Evolutionary conservation across 306 rosid species (phyloP), one percentile per base, ranked within the genome.

Genomic region (Quercus cerris): DNA sequence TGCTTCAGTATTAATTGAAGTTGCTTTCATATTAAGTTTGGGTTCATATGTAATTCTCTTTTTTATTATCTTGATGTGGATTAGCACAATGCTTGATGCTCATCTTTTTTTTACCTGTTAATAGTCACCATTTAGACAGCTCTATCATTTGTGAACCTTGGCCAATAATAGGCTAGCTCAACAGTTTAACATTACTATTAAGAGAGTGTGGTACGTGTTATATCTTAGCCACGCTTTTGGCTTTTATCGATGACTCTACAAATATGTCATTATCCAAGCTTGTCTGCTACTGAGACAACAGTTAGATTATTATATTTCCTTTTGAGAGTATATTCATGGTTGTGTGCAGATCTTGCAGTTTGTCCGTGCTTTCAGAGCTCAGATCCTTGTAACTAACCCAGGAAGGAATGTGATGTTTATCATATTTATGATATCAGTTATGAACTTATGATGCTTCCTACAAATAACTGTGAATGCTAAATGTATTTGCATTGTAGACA

Each of bases 261-360:
- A 4, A 14, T 7, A 31, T 28, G 20, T 18, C 41, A 64, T 30
- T 30, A 7, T 4, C 46, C 7, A 17, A 30, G 44, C 62, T 1
- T 4, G 61, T 27, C 74, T 19, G 69, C 79, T 63, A 25, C 63
- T 33, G 54, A 56, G 25, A 61, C 22, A 41, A 25, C 74, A 5
- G 41, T 46, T 23, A 6, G 15, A 15, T 1, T 13, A 17, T 23
- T 55, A 27, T 4, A 0, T 8, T 8, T 10, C 20, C 23, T 13
- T 35, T 35, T 70, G 8, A 52, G 56, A 58, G 38, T 71, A 62
- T 22, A 55, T 57, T 54, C 22, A 35, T 52, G 63, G 55, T 25
- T 58, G 55, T 56, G 12, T 66, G 81, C 93, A 91, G 97, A 91
- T 94, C 57, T 80, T 94, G 86, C 97, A 92, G 83, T 91, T 87